These are phyloP conservation scores for Schizonepeta tenuifolia DNA, from an alignment of 257 asterid species.

Conservation along the genomic window DNA sequence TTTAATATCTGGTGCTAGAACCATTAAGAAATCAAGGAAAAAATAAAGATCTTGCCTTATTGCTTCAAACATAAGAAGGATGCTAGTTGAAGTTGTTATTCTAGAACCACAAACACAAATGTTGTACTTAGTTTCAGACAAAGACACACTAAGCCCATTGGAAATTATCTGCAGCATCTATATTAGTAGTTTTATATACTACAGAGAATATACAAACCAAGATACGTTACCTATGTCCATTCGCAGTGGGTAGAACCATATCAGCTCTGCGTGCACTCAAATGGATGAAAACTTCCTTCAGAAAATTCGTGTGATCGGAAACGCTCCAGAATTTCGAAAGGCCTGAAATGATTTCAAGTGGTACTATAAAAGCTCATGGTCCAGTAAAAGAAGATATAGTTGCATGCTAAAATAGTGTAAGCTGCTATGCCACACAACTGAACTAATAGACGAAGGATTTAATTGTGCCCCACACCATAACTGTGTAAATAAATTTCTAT, in stretches of 20 bases:
- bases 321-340: slow-evolving; percentile 87
- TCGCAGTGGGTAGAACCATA: slow-evolving; percentile 8
- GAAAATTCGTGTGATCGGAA: slow-evolving; percentile 86
- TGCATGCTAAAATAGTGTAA: slow-evolving; percentile 1
- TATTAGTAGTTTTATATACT: slow-evolving; percentile 12
- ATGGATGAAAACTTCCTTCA: slow-evolving; percentile 89
- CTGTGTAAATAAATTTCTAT: background rate
- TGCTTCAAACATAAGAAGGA: too few species aligned
- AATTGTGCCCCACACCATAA: background rate
- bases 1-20: too few species aligned
- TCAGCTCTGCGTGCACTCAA: slow-evolving; percentile 96
- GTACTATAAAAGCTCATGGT: background rate
- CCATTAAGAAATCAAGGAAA: background rate
- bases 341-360: slow-evolving; percentile 58
- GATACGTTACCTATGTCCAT: slow-evolving; percentile 33
- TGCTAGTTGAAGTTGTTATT: background rate
- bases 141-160: slow-evolving; percentile 11
- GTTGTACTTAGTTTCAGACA: background rate
- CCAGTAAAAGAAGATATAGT: slow-evolving; percentile 13
- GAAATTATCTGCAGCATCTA: background rate
- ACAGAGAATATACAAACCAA: slow-evolving; percentile 1
- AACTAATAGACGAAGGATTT: background rate
- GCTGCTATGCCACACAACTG: background rate
- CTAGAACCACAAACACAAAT: background rate
- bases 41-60: background rate